These are phyloP conservation scores for Neocallimastix lanati DNA, from an alignment of 192 early-diverging fungal genomes.

Conservation along the genomic window DNA sequence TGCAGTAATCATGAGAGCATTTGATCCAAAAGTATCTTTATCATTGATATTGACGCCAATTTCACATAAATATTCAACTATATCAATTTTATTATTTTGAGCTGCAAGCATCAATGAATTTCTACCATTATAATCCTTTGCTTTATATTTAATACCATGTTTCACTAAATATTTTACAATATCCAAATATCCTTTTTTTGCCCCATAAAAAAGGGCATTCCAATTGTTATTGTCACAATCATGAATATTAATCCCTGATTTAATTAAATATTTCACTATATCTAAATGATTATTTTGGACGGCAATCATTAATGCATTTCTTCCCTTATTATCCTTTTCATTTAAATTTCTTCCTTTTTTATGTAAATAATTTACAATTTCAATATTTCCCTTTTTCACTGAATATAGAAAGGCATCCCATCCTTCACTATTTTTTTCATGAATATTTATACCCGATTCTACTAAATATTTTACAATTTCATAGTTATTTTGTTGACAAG, in stretches of 20 bases:
- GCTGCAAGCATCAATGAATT: not conserved
- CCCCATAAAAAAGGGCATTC: not conserved
- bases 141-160: not conserved
- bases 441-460: not conserved
- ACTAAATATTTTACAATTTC: not conserved
- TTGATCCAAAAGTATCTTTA: not conserved
- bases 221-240: not conserved
- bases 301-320: not conserved
- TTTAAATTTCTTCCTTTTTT: not conserved
- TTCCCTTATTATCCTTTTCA: not conserved
- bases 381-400: not conserved
- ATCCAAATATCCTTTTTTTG: not conserved
- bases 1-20: not conserved
- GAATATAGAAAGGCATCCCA: not conserved
- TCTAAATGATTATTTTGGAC: not conserved
- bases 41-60: not conserved
- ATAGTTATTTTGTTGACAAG: not conserved
- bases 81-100: not conserved
- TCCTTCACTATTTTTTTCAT: not conserved
- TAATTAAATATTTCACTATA: not conserved
- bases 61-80: not conserved
- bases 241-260: not conserved
- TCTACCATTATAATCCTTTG: not conserved
- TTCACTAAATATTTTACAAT: not conserved
- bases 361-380: not conserved